These are phyloP conservation scores for Lasiodiplodia sp. DNA, from an alignment of 2,329 filamentous ascomycete species.

Conservation along the genomic window DNA sequence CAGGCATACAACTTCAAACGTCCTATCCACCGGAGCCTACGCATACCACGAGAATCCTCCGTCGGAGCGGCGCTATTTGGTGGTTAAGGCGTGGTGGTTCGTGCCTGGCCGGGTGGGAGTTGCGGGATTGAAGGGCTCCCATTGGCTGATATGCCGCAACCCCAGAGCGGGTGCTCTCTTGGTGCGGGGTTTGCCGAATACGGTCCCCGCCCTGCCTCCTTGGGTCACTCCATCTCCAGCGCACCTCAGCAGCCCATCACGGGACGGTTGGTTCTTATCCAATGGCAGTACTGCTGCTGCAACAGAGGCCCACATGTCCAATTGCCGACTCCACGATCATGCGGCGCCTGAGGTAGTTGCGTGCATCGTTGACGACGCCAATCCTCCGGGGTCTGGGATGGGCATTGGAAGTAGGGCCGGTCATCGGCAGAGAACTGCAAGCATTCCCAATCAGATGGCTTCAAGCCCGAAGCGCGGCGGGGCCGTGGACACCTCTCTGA, in stretches of 20 bases:
- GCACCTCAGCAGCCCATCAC: neutral
- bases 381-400: conserved; percentile 1
- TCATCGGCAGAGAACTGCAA: no score
- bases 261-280: neutral
- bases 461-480: conserved; percentile 8
- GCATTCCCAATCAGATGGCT: neutral
- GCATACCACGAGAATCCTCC: neutral
- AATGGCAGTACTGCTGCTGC: neutral
- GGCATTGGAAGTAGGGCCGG: neutral
- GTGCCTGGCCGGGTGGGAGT: neutral
- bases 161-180: neutral
- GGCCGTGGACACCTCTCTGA: neutral
- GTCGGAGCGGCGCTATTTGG: neutral
- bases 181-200: conserved; percentile 5
- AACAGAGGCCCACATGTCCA: neutral
- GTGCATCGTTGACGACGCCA: neutral
- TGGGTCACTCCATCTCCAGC: conserved; percentile 4
- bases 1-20: neutral
- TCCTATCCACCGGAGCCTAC: conserved; percentile 12
- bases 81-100: neutral
- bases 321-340: neutral
- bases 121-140: neutral
- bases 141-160: conserved; percentile 10
- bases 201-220: neutral
- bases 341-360: neutral